phyloP scores from a whole-genome alignment of 139 green algal species.

The Coelastrella sp. region DNA sequence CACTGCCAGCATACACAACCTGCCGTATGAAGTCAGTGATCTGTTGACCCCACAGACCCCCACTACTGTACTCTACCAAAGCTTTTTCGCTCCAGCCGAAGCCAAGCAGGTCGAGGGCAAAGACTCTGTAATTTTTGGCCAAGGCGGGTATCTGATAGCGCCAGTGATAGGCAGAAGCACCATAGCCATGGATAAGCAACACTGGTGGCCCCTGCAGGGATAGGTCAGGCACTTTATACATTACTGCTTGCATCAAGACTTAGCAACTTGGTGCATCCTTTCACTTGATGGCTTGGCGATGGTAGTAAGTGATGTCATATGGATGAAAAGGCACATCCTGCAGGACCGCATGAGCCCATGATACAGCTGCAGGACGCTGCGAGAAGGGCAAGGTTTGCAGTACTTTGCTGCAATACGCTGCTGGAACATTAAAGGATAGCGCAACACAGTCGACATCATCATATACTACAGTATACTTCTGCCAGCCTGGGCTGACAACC shows the following conservation, averaged over 20 bases:
- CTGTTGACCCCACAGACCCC: slow-evolving; percentile 61
- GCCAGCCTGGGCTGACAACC: no score
- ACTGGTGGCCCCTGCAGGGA: slow-evolving; percentile 54
- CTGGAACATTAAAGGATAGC: no score
- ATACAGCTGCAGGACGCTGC: no score
- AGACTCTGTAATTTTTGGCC: slow-evolving; percentile 52
- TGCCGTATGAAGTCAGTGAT: slow-evolving; percentile 73
- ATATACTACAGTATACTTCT: no score
- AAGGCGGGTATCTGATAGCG: slow-evolving; percentile 83
- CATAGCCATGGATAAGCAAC: slow-evolving; percentile 87
- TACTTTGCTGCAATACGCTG: no score
- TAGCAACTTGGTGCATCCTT: no score
- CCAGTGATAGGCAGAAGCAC: slow-evolving; percentile 80
- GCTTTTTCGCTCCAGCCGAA: slow-evolving; percentile 87
- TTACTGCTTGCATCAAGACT: no score
- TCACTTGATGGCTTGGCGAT: neutral
- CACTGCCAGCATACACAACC: slow-evolving; percentile 21
- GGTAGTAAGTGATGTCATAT: no score
- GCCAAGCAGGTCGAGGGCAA: slow-evolving; percentile 77
- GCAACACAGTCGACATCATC: no score
- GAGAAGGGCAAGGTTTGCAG: no score
- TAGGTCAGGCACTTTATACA: neutral
- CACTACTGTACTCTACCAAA: slow-evolving; percentile 72
- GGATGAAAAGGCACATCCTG: no score
- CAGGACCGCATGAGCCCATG: no score